These are phyloP conservation scores for Suhomyces atakaporum DNA, from an alignment of 1,139 yeast species.

Conservation along the genomic window DNA sequence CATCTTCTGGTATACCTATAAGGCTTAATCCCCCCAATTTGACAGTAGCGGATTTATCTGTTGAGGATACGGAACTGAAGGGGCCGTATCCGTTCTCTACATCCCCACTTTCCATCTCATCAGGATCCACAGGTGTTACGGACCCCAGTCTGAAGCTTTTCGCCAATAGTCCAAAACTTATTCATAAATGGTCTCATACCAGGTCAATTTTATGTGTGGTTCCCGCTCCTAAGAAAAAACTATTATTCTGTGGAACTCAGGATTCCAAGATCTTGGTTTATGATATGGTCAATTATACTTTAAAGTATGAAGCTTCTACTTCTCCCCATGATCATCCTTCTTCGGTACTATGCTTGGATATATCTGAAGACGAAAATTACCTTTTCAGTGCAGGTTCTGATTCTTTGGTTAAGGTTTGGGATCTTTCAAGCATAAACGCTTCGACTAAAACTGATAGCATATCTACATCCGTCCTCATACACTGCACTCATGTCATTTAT, in stretches of 20 bases:
- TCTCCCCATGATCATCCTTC: conserved; percentile 60
- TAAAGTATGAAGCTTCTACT: conserved; percentile 37
- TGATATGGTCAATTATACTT: conserved; percentile 65
- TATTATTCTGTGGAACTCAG: conserved; percentile 90
- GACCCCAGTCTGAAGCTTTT: background rate
- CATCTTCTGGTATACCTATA: conserved; percentile 20
- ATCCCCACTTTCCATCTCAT: conserved; percentile 4
- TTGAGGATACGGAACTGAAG: conserved; percentile 1
- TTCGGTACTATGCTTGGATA: conserved; percentile 68
- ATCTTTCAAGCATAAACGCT: conserved; percentile 33
- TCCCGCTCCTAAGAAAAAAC: conserved; percentile 57
- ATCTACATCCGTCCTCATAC: conserved; percentile 7
- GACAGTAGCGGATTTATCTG: conserved; percentile 10
- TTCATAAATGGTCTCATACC: conserved; percentile 77
- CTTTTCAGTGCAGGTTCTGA: conserved; percentile 90
- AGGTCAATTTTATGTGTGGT: conserved; percentile 80
- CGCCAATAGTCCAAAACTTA: conserved; percentile 13
- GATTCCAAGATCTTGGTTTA: conserved; percentile 77
- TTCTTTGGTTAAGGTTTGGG: conserved; percentile 86
- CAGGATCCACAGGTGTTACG: conserved; percentile 4
- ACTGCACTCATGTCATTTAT: conserved; percentile 69
- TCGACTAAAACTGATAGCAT: background rate
- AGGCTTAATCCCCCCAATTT: conserved; percentile 24
- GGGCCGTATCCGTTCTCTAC: conserved; percentile 4
- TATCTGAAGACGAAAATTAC: conserved; percentile 57